phyloP scores from a whole-genome alignment of 768 basidiomycete genomes.

The Mycena floridula region DNA sequence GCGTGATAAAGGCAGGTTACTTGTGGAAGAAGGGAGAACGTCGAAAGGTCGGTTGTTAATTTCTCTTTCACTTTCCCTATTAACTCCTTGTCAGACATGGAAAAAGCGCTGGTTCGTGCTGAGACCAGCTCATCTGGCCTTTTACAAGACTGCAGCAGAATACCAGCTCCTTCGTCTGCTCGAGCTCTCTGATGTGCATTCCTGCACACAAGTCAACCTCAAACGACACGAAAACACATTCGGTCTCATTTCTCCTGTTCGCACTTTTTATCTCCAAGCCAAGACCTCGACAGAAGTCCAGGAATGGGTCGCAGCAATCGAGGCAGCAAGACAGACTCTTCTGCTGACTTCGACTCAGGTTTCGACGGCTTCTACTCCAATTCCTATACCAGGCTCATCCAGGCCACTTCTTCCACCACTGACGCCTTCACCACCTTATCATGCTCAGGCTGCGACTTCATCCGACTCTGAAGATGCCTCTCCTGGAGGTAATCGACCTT shows the following conservation, averaged over 20 bases:
- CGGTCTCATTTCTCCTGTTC: constrained; percentile 81
- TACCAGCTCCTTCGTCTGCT: constrained; percentile 88
- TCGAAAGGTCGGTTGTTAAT: constrained; percentile 65
- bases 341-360: constrained; percentile 58
- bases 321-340: constrained; percentile 63
- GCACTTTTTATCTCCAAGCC: constrained; percentile 92
- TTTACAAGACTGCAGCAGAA: constrained; percentile 94
- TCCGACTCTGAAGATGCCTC: constrained; percentile 77
- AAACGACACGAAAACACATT: constrained; percentile 89
- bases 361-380: constrained; percentile 42
- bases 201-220: constrained; percentile 79
- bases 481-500: constrained; percentile 34
- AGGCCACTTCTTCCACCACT: constrained; percentile 25
- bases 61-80: constrained; percentile 4
- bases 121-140: constrained; percentile 85
- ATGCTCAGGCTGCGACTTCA: constrained; percentile 53
- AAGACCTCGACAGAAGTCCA: constrained; percentile 64
- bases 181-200: constrained; percentile 83
- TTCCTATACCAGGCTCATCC: constrained; percentile 39
- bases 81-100: constrained; percentile 67
- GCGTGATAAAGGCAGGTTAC: constrained; percentile 86
- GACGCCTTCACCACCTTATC: constrained; percentile 45
- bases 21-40: constrained; percentile 97
- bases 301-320: constrained; percentile 80
- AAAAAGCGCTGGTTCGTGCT: constrained; percentile 99